Base-by-base conservation (phyloP, 2,329 filamentous ascomycete species). In the Aspergillus pseudonomiae region DNA sequence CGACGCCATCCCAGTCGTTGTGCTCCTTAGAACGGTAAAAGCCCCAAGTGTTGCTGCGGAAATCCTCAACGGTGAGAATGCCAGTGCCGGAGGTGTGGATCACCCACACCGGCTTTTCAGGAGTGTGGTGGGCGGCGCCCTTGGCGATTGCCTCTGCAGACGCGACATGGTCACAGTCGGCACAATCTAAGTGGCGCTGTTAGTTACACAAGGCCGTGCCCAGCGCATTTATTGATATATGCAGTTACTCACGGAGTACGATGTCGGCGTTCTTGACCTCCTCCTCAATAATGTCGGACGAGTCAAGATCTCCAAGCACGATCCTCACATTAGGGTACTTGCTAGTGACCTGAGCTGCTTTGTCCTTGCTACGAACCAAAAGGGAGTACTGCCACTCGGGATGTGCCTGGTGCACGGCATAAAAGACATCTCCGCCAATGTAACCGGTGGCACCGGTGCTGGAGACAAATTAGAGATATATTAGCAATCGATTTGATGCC, bases 371-470 rank as follows among this genome's bases (percentile, higher is more conserved):
- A 21, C 82, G 79, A 28, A 83, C 78, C 6, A 83, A 71, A 45
- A 75, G 78, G 0, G 79, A 77, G 57, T 81, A 67, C 46, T 82
- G 74, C 77, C 80, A 84, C 53, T 83, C 80, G 4, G 81, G 80
- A 66, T 85, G 83, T 6, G 77, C 71, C 52, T 80, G 74, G 46
- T 74, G 72, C 41, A 86, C 68, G 6, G 76, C 75, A 64, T 81
- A 80, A n/a, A 86, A 76, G 45, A 80, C 78, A 57, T 84, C 83
- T 36, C 84, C 84, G 6, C 84, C 84, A 55, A 86, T 85, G 68
- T 85, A 86, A 36, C 84, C 84, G 19, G 83, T 84, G 5, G 73
- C 78, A 24, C 83, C 83, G 39, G 82, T 85, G 16, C 83, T 85
- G 57, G 36, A 32, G 34, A 32, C 6, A 19, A 16, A 26, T 21